Base-by-base conservation (phyloP, 202 grass and related monocot genomes). In the Eragrostis tef region DNA sequence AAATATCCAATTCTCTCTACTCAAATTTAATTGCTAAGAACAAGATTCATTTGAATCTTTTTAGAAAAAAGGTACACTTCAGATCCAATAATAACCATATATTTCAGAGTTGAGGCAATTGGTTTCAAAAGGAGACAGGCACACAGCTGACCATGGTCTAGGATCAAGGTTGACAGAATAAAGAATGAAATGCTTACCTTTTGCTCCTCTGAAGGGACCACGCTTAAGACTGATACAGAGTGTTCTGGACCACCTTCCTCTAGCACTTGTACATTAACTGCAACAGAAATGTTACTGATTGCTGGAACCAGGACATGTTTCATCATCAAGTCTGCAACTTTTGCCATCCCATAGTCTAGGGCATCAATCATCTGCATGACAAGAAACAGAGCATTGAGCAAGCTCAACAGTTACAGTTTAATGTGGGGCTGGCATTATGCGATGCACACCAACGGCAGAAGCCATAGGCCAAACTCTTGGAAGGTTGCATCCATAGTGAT, bases 321-420 rank as follows among this genome's bases (percentile, higher is more conserved):
- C 69, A 91, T 85, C 74, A 90, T 86, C 68, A 81, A 76, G 71
- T 98, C 90, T 85, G 90, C 88, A 52, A 93, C 67, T 79, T 89
- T 95, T 85, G 87, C 87, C 83, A 98, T 87, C 64, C 95, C 95
- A 95, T 98, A 95, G 24, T 88, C 92, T 75, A 98, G 56, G 27
- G 83, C 87, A 81, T 84, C 87, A 65, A 91, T 74, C 78, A 90
- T 81, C 95, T 98, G 85, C 83, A 81, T 67, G 80, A 71, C 67
- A 19, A 51, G 80, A 63, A 59, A 89, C 16, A 6, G 59, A 74
- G 61, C 9, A 86, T 79, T 82, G 34, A 25, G 53, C 22, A 73
- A 68, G 66, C 19, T 62, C 36, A 76, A 49, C 42, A 86, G 15
- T 75, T 75, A 87, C 15, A 3, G 13, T 51, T 27, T 27, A 79